Conservation (phyloP, 768 basidiomycete genomes). For the Agrocybe pediades region DNA sequence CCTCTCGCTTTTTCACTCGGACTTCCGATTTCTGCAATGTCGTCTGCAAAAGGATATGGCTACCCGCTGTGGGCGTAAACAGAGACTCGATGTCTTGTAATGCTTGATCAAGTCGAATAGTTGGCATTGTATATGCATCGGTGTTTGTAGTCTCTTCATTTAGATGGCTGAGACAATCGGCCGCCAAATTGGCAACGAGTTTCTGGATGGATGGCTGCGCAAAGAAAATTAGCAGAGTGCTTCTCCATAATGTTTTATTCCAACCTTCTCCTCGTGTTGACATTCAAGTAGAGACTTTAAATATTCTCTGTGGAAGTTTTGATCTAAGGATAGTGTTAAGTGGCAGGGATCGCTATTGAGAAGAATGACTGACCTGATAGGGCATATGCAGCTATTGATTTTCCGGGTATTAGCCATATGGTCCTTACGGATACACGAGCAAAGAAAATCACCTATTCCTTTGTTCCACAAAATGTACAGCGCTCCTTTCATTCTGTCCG, state of each 20-base stretch:
- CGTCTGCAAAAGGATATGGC: conserved; percentile 42
- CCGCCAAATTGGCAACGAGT: conserved; percentile 59
- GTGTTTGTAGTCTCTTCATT: conserved; percentile 69
- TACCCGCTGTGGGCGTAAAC: conserved; percentile 43
- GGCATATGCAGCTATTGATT: conserved; percentile 59
- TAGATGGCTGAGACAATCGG: conserved; percentile 60
- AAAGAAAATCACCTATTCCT: conserved; percentile 52
- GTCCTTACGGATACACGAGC: not conserved
- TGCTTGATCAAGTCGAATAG: conserved; percentile 48
- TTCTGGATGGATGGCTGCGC: conserved; percentile 78
- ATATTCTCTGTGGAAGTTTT: conserved; percentile 55
- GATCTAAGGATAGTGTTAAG: conserved; percentile 42
- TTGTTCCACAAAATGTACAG: conserved; percentile 80
- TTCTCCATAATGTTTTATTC: not conserved
- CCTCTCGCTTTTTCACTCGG: conserved; percentile 47
- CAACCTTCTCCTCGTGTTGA: conserved; percentile 85
- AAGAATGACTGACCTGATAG: conserved; percentile 52
- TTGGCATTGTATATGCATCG: conserved; percentile 55
- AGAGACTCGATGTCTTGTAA: conserved; percentile 51
- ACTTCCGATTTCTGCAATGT: conserved; percentile 42
- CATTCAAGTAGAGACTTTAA: conserved; percentile 68
- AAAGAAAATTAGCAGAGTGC: conserved; percentile 1
- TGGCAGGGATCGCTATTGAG: not conserved
- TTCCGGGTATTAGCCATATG: conserved; percentile 1
- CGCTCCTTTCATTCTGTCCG: conserved; percentile 95